Evolutionary conservation across 169 alveolate species (phyloP).

Genomic region (Plasmodium blacklocki): DNA sequence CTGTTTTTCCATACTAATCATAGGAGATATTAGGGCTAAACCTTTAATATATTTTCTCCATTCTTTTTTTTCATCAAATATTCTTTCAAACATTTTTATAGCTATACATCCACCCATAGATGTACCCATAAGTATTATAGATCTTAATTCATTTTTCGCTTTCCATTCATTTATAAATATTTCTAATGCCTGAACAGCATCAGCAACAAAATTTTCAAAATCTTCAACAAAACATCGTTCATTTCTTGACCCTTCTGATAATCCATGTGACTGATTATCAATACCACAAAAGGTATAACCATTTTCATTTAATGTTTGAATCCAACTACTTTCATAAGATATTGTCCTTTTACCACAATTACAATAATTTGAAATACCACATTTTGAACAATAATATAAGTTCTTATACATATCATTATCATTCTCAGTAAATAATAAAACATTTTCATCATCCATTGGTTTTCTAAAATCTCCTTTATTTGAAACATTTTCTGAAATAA

Average conservation of each 20-base stretch:
- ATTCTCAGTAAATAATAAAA: background rate
- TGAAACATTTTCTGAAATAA: background rate
- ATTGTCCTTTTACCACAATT: constrained; percentile 70
- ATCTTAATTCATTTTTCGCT: constrained; percentile 42
- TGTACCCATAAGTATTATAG: constrained; percentile 54
- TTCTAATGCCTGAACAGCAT: constrained; percentile 80
- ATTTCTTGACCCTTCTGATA: constrained; percentile 79
- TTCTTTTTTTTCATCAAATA: constrained; percentile 33
- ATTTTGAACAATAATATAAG: constrained; percentile 52
- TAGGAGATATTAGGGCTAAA: constrained; percentile 40
- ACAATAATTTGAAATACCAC: constrained; percentile 53
- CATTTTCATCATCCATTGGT: background rate
- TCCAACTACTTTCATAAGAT: constrained; percentile 81
- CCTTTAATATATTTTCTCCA: constrained; percentile 45
- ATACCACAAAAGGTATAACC: constrained; percentile 79
- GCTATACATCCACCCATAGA: constrained; percentile 75
- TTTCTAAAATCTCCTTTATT: background rate
- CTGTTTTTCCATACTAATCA: constrained; percentile 60
- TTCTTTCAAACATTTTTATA: constrained; percentile 25
- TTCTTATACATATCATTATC: background rate
- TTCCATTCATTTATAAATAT: constrained; percentile 74
- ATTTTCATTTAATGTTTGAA: constrained; percentile 76
- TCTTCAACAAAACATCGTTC: constrained; percentile 75
- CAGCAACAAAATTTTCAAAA: constrained; percentile 77
- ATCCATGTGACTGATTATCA: constrained; percentile 84